Evolutionary conservation across 768 basidiomycete genomes (phyloP).

Genomic region (Candolleomyces aberdarensis): DNA sequence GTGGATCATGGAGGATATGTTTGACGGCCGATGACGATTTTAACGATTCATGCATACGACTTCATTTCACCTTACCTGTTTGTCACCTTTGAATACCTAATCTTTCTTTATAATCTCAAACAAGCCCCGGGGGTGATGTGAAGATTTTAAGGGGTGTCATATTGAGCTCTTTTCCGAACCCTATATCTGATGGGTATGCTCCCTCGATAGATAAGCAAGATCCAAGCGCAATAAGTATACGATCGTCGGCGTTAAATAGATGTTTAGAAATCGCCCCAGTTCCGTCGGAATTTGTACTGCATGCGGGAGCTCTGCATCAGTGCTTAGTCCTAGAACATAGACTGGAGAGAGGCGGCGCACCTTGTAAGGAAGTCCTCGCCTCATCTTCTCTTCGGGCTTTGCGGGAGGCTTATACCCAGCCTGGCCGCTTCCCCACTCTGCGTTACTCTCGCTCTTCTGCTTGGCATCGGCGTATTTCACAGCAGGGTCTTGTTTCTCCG

Average conservation of each 20-base stretch:
- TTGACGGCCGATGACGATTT: slow-evolving; percentile 50
- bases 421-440: slow-evolving; percentile 70
- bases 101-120: too few species aligned
- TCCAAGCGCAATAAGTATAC: slow-evolving; percentile 2
- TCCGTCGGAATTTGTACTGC: slow-evolving; percentile 89
- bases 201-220: background rate
- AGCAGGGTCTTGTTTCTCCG: slow-evolving; percentile 67
- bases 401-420: slow-evolving; percentile 72
- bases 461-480: slow-evolving; percentile 57
- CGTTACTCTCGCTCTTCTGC: slow-evolving; percentile 48
- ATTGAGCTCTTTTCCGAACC: background rate
- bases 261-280: slow-evolving; percentile 80
- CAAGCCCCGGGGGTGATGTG: too few species aligned
- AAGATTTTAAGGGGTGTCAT: background rate
- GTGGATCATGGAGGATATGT: slow-evolving; percentile 82
- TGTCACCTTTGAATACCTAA: too few species aligned
- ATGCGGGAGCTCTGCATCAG: slow-evolving; percentile 55
- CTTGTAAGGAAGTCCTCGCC: slow-evolving; percentile 88
- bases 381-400: slow-evolving; percentile 72
- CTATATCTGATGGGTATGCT: background rate
- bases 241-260: slow-evolving; percentile 8
- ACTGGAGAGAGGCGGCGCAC: slow-evolving; percentile 35
- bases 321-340: slow-evolving; percentile 22
- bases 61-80: too few species aligned
- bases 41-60: too few species aligned